Percentiles rank a stretch among this genome's conserved stretches.
Conservation (phyloP, 129 eudicot species). For the Ambrosia trifida region DNA sequence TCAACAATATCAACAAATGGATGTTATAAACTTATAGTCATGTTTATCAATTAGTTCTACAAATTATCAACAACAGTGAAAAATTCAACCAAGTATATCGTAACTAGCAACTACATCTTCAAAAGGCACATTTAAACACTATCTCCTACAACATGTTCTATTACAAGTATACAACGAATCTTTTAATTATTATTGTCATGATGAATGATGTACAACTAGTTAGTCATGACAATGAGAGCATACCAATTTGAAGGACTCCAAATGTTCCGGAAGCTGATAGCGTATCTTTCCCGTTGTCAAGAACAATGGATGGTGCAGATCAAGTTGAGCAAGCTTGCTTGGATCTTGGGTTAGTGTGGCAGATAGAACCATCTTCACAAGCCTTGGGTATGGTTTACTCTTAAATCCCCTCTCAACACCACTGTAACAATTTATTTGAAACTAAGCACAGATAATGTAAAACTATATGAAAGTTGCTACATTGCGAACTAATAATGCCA, state of each 20-base stretch:
- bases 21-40: neutral
- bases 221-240: slow-evolving; percentile 27
- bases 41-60: neutral
- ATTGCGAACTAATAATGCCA: slow-evolving; percentile 4
- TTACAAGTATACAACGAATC: neutral
- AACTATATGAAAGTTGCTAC: slow-evolving; percentile 2
- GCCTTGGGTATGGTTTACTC: slow-evolving; percentile 67
- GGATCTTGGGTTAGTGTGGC: slow-evolving; percentile 97
- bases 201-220: slow-evolving; percentile 4
- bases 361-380: slow-evolving; percentile 79
- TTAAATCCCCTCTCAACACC: slow-evolving; percentile 93
- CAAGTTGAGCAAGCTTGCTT: slow-evolving; percentile 86
- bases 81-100: slow-evolving; percentile 11
- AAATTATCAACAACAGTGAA: neutral
- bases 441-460: slow-evolving; percentile 19
- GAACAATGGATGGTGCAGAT: slow-evolving; percentile 88
- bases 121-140: neutral
- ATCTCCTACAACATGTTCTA: neutral
- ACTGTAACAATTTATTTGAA: slow-evolving; percentile 43
- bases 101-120: neutral
- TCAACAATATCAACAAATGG: neutral
- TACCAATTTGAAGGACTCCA: slow-evolving; percentile 74
- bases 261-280: slow-evolving; percentile 74
- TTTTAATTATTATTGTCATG: neutral
- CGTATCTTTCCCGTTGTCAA: slow-evolving; percentile 76